These are phyloP conservation scores for Fraxinus ornus DNA, from an alignment of 305 asterid species.

Conservation along the genomic window DNA sequence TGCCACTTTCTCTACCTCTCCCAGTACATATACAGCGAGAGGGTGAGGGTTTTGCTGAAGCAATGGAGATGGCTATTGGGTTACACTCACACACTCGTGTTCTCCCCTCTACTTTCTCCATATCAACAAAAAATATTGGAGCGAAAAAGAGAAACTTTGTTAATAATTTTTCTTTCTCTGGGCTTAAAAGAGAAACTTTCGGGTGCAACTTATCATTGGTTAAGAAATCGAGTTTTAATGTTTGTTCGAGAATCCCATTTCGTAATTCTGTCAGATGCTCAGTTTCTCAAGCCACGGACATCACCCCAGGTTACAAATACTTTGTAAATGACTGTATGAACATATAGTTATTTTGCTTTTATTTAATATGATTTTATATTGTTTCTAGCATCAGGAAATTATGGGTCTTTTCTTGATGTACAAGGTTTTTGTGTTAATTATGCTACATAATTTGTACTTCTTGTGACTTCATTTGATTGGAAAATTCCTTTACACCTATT, in stretches of 20 bases:
- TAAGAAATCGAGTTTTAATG: slow-evolving; percentile 20
- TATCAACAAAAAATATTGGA: slow-evolving; percentile 27
- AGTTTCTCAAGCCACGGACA: slow-evolving; percentile 61
- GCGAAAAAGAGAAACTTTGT: slow-evolving; percentile 33
- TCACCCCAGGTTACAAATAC: slow-evolving; percentile 48
- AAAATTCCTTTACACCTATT: not conserved
- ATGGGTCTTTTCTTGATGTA: not conserved
- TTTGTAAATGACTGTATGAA: not conserved
- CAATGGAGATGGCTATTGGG: slow-evolving; percentile 73
- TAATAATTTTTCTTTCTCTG: slow-evolving; percentile 28
- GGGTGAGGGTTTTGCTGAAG: slow-evolving; percentile 34
- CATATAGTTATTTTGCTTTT: not conserved
- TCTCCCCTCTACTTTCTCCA: slow-evolving; percentile 29
- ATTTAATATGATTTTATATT: not conserved
- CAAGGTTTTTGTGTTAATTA: not conserved
- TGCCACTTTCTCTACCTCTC: slow-evolving; percentile 19
- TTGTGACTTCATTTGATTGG: not conserved
- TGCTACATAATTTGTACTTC: not conserved
- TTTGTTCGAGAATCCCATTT: slow-evolving; percentile 33
- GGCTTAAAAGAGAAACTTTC: slow-evolving; percentile 50
- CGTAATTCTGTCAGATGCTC: slow-evolving; percentile 64
- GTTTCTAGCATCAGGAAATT: not conserved
- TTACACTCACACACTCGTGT: slow-evolving; percentile 36
- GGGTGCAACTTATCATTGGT: slow-evolving; percentile 46
- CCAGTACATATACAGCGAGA: slow-evolving; percentile 16